phyloP scores from a whole-genome alignment of 352 stramenopile species.

The Phytophthora colocasiae region DNA sequence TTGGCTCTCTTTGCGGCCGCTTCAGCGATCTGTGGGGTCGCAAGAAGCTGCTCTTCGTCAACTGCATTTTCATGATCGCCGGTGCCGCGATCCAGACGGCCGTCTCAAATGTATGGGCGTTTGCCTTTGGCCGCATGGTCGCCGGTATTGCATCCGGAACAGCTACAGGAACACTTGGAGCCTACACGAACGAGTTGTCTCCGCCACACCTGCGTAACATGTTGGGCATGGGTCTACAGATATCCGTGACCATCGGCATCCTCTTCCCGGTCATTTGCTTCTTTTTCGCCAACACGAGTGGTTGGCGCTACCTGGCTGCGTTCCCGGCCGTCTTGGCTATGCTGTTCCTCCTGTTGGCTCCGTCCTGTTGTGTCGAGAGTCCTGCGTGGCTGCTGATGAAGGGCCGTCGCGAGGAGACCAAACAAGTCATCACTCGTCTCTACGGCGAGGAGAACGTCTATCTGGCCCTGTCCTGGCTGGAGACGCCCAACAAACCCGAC shows the following conservation, averaged over 20 bases:
- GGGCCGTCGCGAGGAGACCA: slow-evolving; percentile 21
- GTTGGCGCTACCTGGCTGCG: slow-evolving; percentile 47
- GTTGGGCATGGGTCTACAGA: slow-evolving; percentile 20
- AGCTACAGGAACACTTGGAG: slow-evolving; percentile 18
- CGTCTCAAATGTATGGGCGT: slow-evolving; percentile 30
- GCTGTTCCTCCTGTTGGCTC: slow-evolving; percentile 48
- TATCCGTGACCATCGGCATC: slow-evolving; percentile 22
- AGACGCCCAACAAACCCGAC: slow-evolving; percentile 23
- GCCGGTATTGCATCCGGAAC: slow-evolving; percentile 42
- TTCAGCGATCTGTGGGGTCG: slow-evolving; percentile 1
- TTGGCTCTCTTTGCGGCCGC: slow-evolving; percentile 51
- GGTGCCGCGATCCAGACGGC: slow-evolving; percentile 39
- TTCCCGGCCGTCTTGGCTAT: slow-evolving; percentile 52
- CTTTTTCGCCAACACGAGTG: slow-evolving; percentile 34
- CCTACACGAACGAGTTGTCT: slow-evolving; percentile 26
- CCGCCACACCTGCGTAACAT: slow-evolving; percentile 15
- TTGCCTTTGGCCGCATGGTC: slow-evolving; percentile 43
- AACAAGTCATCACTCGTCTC: slow-evolving; percentile 39
- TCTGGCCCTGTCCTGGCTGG: slow-evolving; percentile 25
- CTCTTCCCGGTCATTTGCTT: slow-evolving; percentile 21
- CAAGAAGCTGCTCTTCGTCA: slow-evolving; percentile 22
- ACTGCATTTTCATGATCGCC: slow-evolving; percentile 47
- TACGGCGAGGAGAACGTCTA: slow-evolving; percentile 37
- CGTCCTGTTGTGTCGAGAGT: slow-evolving; percentile 37
- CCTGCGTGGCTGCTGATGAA: slow-evolving; percentile 34